Conservation (phyloP, 768 basidiomycete genomes). For the Lactifluus pinguis region DNA sequence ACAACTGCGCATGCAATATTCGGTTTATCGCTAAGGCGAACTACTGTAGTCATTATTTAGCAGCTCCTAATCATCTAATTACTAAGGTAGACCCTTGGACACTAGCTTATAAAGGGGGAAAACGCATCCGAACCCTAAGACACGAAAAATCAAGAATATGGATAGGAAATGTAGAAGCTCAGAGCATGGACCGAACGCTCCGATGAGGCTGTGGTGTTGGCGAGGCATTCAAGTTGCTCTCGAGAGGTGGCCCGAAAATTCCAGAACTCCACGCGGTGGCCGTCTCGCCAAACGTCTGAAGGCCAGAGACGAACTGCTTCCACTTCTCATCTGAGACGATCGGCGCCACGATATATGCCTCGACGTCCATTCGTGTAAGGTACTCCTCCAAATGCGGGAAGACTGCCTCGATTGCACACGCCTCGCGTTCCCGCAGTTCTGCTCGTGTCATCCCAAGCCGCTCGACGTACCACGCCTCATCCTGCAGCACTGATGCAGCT, state of each 20-base stretch:
- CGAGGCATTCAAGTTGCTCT: neutral
- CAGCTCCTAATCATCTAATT: too few species aligned
- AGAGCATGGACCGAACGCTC: conserved; percentile 8
- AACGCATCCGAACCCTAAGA: neutral
- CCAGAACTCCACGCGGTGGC: neutral
- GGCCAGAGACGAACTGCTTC: neutral
- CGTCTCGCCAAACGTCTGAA: neutral
- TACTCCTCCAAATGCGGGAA: conserved; percentile 19
- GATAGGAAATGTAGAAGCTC: neutral
- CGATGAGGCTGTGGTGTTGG: neutral
- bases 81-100: too few species aligned
- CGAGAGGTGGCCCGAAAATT: neutral
- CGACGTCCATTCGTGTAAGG: conserved; percentile 13
- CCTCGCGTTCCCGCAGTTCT: conserved; percentile 30
- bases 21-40: too few species aligned
- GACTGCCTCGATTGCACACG: conserved; percentile 20
- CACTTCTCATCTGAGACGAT: conserved; percentile 20
- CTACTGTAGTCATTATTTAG: too few species aligned
- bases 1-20: too few species aligned
- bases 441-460: conserved; percentile 39
- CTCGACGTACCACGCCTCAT: conserved; percentile 54
- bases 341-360: conserved; percentile 16
- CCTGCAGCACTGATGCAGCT: conserved; percentile 41
- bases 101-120: neutral
- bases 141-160: neutral